phyloP scores from a whole-genome alignment of 1,284 basidiomycete genomes.

The Wolfiporia cocos region DNA sequence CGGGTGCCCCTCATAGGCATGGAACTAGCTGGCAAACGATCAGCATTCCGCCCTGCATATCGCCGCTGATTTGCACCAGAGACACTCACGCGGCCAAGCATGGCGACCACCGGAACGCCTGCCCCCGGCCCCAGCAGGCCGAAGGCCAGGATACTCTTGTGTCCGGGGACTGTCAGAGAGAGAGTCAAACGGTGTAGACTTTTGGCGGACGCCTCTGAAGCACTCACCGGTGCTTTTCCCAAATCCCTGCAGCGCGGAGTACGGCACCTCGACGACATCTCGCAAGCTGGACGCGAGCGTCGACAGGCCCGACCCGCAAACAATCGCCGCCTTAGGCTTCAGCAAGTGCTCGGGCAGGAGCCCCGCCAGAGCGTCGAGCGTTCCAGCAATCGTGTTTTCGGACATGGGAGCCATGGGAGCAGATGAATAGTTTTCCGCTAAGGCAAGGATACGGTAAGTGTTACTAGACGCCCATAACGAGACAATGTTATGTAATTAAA shows the following conservation, averaged over 20 bases:
- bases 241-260: conserved; percentile 60
- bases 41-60: neutral
- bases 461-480: no score
- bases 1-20: conserved; percentile 76
- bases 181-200: no score
- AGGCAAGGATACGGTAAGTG: no score
- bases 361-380: conserved; percentile 31
- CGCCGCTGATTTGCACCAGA: no score
- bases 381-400: no score
- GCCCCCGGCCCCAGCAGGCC: conserved; percentile 57
- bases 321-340: conserved; percentile 63
- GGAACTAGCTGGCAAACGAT: conserved; percentile 48
- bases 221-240: conserved; percentile 64
- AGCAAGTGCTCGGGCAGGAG: conserved; percentile 39
- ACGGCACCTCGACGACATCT: conserved; percentile 51
- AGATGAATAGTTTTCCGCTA: no score
- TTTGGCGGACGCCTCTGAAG: neutral
- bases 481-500: no score
- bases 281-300: conserved; percentile 54
- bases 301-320: conserved; percentile 73
- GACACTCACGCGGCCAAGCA: conserved; percentile 67
- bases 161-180: conserved; percentile 74
- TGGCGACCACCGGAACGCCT: conserved; percentile 71
- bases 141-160: conserved; percentile 74
- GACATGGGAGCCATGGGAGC: no score